Base-by-base conservation (phyloP, 2,329 filamentous ascomycete species). In the Colletotrichum viniferum region DNA sequence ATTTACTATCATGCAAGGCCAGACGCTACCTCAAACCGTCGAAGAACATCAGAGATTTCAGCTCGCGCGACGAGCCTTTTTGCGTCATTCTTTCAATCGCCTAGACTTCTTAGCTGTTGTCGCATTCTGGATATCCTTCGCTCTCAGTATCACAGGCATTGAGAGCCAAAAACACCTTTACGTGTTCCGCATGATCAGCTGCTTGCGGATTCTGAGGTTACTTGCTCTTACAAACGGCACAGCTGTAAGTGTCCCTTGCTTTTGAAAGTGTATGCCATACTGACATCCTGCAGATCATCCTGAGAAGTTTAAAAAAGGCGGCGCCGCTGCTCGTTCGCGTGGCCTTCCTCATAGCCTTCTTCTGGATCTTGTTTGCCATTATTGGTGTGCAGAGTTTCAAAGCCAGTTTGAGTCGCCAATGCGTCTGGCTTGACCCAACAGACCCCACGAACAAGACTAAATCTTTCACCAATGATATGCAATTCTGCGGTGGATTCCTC, bases 321-420 rank as follows among this genome's bases (percentile, higher is more conserved):
- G 95, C 96, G 0, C 97, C 97, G 3, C 88, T 98, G 43, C 91
- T 99, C 28, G 92, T 98, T 30, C 95, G 98, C 77, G 96, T 99
- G 36, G 96, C 95, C 2, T 98, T 99, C 82, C 88, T 99, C 26
- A 96, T 99, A 78, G 91, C 94, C 16, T 99, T 99, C 85, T 99
- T 99, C 85, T 99, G 97, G 97, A 90, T 99, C 56, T 87, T 98
- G 13, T 99, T 99, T 85, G 97, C 96, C 48, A 98, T 99, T 77
- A 93, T 99, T 74, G 97, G 97, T 7, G 94, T 99, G 26, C 97
- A 99, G 83, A 98, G 95, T 84, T 99, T 99, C 87, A 96, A 96
- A 84, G 93, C 94, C 10, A 96, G 94, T 83, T 85, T 96, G 28
- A 91, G 91, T 78, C 93, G 95, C 63, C 93, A 92, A 77, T 97